Conservation (phyloP, 805 yeast species). For the Candida morakotiae region DNA sequence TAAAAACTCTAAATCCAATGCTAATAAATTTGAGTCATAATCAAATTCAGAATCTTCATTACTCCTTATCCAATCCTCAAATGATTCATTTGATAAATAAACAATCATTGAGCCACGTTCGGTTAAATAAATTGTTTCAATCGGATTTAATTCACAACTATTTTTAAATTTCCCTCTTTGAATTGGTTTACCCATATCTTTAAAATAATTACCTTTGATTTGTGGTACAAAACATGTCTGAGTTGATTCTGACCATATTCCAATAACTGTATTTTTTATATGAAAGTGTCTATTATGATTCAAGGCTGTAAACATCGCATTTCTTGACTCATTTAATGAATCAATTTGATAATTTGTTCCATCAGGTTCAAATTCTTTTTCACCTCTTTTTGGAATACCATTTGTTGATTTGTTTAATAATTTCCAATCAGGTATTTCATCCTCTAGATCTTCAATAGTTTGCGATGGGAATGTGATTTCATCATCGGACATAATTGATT, state of each 20-base stretch:
- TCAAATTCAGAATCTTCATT: slow-evolving; percentile 13
- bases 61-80: slow-evolving; percentile 17
- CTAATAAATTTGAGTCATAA: slow-evolving; percentile 13
- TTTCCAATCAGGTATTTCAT: slow-evolving; percentile 35
- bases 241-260: slow-evolving; percentile 36
- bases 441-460: slow-evolving; percentile 14
- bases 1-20: slow-evolving; percentile 60
- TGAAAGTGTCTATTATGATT: slow-evolving; percentile 44
- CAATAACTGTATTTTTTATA: slow-evolving; percentile 48
- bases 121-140: slow-evolving; percentile 72
- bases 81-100: slow-evolving; percentile 20
- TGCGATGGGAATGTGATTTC: background rate
- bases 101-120: slow-evolving; percentile 64
- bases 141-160: slow-evolving; percentile 49
- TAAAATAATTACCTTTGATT: slow-evolving; percentile 70
- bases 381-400: slow-evolving; percentile 67
- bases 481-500: slow-evolving; percentile 3
- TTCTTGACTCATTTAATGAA: slow-evolving; percentile 49
- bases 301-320: slow-evolving; percentile 72
- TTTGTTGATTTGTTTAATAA: slow-evolving; percentile 8
- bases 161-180: slow-evolving; percentile 13
- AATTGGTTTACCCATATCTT: slow-evolving; percentile 63
- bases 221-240: slow-evolving; percentile 28
- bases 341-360: slow-evolving; percentile 53
- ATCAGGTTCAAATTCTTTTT: slow-evolving; percentile 83